A percentile compares a stretch with the other conserved stretches of the same genome.
These are phyloP conservation scores for Lactifluus echinatus DNA, from an alignment of 768 basidiomycete species.

Conservation along the genomic window DNA sequence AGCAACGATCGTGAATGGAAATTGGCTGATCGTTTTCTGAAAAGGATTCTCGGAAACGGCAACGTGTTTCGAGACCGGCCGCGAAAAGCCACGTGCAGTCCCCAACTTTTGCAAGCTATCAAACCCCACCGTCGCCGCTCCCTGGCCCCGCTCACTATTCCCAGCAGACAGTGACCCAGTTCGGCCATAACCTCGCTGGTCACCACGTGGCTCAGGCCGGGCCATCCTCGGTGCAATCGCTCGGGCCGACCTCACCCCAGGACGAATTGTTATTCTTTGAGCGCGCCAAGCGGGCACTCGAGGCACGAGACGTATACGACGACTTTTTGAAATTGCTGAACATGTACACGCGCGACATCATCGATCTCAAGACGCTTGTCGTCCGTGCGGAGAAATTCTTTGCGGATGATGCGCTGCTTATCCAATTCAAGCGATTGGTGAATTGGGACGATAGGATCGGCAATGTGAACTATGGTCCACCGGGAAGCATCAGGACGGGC, in stretches of 20 bases:
- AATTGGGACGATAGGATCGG: slow-evolving; percentile 65
- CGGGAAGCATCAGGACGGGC: slow-evolving; percentile 67
- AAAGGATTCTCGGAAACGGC: slow-evolving; percentile 20
- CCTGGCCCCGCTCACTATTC: slow-evolving; percentile 11
- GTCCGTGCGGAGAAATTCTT: slow-evolving; percentile 76
- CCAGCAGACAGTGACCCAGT: slow-evolving; percentile 11
- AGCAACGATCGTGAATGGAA: not conserved
- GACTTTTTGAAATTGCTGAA: slow-evolving; percentile 92
- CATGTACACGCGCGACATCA: slow-evolving; percentile 86
- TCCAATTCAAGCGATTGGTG: slow-evolving; percentile 80
- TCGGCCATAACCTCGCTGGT: slow-evolving; percentile 1
- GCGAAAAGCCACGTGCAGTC: slow-evolving; percentile 19
- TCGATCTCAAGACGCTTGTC: slow-evolving; percentile 76
- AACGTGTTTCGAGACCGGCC: slow-evolving; percentile 10
- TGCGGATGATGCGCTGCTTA: slow-evolving; percentile 69
- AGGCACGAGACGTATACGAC: slow-evolving; percentile 71
- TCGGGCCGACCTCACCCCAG: slow-evolving; percentile 28
- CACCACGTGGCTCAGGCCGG: slow-evolving; percentile 17
- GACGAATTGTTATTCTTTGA: slow-evolving; percentile 94
- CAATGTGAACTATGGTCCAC: slow-evolving; percentile 58
- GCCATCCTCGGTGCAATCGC: slow-evolving; percentile 7
- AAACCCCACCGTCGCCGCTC: slow-evolving; percentile 17
- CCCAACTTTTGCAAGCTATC: slow-evolving; percentile 18
- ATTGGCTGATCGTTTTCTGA: not conserved
- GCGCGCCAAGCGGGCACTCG: slow-evolving; percentile 73